Evolutionary conservation across 1,284 basidiomycete species (phyloP).

Genomic region (Meripilus lineatus): DNA sequence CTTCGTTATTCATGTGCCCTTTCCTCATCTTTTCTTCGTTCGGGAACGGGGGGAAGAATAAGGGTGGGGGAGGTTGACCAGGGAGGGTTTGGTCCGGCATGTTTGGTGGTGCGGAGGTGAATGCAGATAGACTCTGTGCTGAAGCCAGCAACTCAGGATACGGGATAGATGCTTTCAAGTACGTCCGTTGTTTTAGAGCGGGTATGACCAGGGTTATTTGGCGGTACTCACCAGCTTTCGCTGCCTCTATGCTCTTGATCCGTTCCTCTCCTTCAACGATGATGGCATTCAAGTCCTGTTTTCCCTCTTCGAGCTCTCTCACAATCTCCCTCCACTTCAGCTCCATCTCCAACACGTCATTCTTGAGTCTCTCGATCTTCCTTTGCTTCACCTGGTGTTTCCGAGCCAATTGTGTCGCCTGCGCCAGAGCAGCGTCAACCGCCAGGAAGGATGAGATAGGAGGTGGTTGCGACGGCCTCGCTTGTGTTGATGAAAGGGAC

Average conservation of each 20-base stretch:
- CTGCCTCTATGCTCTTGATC: constrained; percentile 61
- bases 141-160: constrained; percentile 77
- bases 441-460: constrained; percentile 52
- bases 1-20: constrained; percentile 71
- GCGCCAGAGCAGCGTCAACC: constrained; percentile 57
- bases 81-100: constrained; percentile 67
- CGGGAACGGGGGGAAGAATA: constrained; percentile 82
- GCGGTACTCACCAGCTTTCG: constrained; percentile 57
- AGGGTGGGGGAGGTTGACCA: constrained; percentile 64
- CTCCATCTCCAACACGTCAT: constrained; percentile 65
- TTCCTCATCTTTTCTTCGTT: constrained; percentile 84
- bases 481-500: constrained; percentile 61
- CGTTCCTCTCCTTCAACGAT: constrained; percentile 69
- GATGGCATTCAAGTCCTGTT: constrained; percentile 59
- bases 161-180: constrained; percentile 61
- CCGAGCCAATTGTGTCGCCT: constrained; percentile 60
- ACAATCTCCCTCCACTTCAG: constrained; percentile 61
- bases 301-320: constrained; percentile 56
- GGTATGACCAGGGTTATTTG: too few species aligned
- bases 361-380: constrained; percentile 62
- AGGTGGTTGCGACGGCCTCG: constrained; percentile 59
- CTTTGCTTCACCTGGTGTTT: constrained; percentile 71
- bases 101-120: constrained; percentile 80
- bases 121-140: constrained; percentile 74
- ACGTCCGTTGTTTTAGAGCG: too few species aligned